Base-by-base conservation (phyloP, 2,329 filamentous ascomycete genomes). In the Ophiostoma montium region DNA sequence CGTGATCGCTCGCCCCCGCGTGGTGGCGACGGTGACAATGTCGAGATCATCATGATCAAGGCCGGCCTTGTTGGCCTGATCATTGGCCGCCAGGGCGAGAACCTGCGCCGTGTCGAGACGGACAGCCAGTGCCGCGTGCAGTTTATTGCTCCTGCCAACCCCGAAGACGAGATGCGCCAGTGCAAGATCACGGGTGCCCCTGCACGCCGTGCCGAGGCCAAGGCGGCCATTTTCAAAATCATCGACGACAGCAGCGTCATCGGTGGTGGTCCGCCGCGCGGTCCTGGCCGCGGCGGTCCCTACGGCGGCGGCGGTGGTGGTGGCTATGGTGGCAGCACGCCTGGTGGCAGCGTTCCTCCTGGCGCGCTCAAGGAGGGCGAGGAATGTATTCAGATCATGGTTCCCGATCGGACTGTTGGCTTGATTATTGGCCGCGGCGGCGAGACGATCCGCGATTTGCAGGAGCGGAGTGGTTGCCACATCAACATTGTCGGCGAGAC, bases 401-500 rank as follows among this genome's bases (percentile, higher is more conserved):
- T 95, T 16, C 88, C 88, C 43, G 88, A 95, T 66, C 82, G 87
- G 59, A 95, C 88, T 9, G 88, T 95, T 52, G 88, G 88, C 47
- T 71, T 95, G 42, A 95, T 95, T 58, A 95, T 95, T 61, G 88
- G 88, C n/a, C 84, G 88, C 57, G 86, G 86, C 36, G 88, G 88
- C 52, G 88, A 95, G 67, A 95, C 88, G 1, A 95, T 95, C 59
- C 82, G 87, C 60, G 88, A 95, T 62, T 72, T 95, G 21, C 89
- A 95, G 66, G 88, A 95, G 63, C 76, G 86, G 54, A 92, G 85
- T 58, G 86, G 85, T n/a, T 95, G 88, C 63, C 89, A 95, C 64
- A 87, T 95, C 63, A 95, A 95, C 64, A 95, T 95, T 60, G 86
- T 94, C 36, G 85, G 85, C 58, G 88, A 95, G 67, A 86, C 86